Evolutionary conservation across 2,329 filamentous ascomycete species (phyloP).

Genomic region (Pseudopithomyces chartarum): DNA sequence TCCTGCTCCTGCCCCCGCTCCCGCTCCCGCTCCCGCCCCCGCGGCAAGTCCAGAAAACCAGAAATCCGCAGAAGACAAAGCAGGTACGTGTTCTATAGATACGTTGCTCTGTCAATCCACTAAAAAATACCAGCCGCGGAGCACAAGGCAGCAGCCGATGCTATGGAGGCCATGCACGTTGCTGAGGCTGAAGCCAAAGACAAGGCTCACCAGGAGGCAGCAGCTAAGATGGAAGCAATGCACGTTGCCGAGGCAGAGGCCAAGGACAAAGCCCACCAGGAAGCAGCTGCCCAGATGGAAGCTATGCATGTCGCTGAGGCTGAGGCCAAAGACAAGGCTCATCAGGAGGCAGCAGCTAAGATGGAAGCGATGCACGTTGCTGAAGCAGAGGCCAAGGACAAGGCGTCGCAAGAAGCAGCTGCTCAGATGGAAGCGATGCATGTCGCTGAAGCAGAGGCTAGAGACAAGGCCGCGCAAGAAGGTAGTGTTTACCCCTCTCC

Average conservation of each 20-base stretch:
- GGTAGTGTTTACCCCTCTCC: background rate
- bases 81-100: background rate
- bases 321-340: conserved; percentile 10
- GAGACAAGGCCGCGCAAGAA: conserved; percentile 16
- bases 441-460: conserved; percentile 12
- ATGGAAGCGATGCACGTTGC: conserved; percentile 27
- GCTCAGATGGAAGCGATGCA: conserved; percentile 21
- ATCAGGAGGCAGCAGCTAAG: conserved; percentile 16
- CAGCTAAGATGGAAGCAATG: conserved; percentile 15
- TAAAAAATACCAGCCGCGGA: conserved; percentile 10
- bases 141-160: conserved; percentile 17
- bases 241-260: conserved; percentile 13
- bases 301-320: conserved; percentile 17
- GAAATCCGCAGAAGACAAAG: conserved; percentile 8
- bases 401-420: conserved; percentile 15
- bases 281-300: conserved; percentile 19
- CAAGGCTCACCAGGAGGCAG: conserved; percentile 15
- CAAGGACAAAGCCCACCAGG: conserved; percentile 14
- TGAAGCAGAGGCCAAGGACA: conserved; percentile 11
- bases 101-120: background rate
- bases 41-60: conserved; percentile 3
- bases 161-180: conserved; percentile 20
- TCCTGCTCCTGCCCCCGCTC: conserved; percentile 9
- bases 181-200: conserved; percentile 14
- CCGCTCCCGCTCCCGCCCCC: conserved; percentile 9